A percentile compares a stretch with the other conserved stretches of the same genome.
Evolutionary conservation across 305 asterid genomes (phyloP).

Genomic region (Lippia alba): DNA sequence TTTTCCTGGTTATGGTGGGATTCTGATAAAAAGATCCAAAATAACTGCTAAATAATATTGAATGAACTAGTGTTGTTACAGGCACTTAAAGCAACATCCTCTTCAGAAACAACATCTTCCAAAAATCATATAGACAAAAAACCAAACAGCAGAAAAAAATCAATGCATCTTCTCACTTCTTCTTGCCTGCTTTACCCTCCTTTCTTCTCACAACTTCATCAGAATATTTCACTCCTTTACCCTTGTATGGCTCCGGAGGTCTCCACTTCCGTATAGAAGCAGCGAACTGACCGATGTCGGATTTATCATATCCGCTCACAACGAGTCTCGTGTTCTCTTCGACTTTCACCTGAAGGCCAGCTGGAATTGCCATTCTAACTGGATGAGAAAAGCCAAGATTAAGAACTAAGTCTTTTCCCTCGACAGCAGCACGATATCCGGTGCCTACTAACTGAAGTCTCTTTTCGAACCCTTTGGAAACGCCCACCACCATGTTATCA

Average conservation of each 20-base stretch:
- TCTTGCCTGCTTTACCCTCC: constrained; percentile 98
- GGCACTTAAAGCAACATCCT: constrained; percentile 5
- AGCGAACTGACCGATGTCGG: constrained; percentile 89
- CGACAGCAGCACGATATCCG: constrained; percentile 89
- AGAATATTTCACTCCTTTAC: constrained; percentile 93
- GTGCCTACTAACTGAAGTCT: constrained; percentile 91
- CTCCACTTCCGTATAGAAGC: constrained; percentile 96
- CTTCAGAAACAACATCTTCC: constrained; percentile 13
- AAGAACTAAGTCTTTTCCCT: constrained; percentile 87
- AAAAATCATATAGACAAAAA: constrained; percentile 36
- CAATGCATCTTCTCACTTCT: constrained; percentile 49
- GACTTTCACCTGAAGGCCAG: constrained; percentile 79
- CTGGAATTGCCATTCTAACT: constrained; percentile 79
- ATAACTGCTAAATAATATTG: neutral
- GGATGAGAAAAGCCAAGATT: constrained; percentile 96
- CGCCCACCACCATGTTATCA: constrained; percentile 95
- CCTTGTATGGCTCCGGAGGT: constrained; percentile 99
- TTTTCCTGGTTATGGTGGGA: too few relatives aligned
- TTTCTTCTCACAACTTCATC: constrained; percentile 92
- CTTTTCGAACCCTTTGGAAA: constrained; percentile 94
- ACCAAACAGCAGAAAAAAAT: constrained; percentile 23
- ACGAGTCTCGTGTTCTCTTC: constrained; percentile 88
- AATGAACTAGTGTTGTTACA: constrained; percentile 30
- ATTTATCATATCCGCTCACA: constrained; percentile 86
- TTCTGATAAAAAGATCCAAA: neutral